Base-by-base conservation (phyloP, 2,329 filamentous ascomycete species). In the Phialophora verrucosa region DNA sequence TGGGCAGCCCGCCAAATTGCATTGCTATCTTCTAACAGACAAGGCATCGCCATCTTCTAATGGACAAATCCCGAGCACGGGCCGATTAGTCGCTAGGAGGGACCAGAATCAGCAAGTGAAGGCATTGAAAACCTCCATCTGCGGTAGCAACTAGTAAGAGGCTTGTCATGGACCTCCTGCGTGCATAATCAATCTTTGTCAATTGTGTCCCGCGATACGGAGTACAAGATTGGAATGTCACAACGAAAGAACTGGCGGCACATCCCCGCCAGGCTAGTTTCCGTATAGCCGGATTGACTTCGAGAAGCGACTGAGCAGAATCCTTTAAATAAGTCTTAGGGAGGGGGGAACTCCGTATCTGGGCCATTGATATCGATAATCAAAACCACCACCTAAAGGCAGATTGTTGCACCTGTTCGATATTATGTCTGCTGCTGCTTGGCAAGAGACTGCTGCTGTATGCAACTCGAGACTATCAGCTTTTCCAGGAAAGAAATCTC, bases 1-100 rank as follows among this genome's bases (percentile, higher is more conserved):
- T 71, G 12, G 65, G 62, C 6, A 69, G 66, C 47, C 71, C 70
- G 8, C 62, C 70, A 17, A 72, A 72, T 54, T 60, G 62, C n/a
- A 65, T 60, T 8, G 70, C 69, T 31, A 68, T 72, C 49, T 72
- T 71, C n/a, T 72, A 57, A 11, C 10, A 32, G 31, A 32, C 31
- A 32, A 3, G 3, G 8, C 3, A 3, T 32, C 31, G 31, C 31
- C 3, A 32, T 32, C 1, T 6, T 32, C 1, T 32, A 25, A n/a
- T 49, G n/a, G 44, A 49, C 44, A n/a, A 20, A n/a, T 49, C 17
- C 17, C 10, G 20, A 49, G 44, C 44, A n/a, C 4, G 17, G 23
- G 44, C 44, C 44, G n/a, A 23, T 49, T 49, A 49, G 44, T 49
- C 44, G 44, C 17, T 20, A 20, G 1, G 44, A 20, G 44, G 44